phyloP scores from a whole-genome alignment of 2,329 filamentous ascomycete species.

The Ophiostoma tasmaniense region DNA sequence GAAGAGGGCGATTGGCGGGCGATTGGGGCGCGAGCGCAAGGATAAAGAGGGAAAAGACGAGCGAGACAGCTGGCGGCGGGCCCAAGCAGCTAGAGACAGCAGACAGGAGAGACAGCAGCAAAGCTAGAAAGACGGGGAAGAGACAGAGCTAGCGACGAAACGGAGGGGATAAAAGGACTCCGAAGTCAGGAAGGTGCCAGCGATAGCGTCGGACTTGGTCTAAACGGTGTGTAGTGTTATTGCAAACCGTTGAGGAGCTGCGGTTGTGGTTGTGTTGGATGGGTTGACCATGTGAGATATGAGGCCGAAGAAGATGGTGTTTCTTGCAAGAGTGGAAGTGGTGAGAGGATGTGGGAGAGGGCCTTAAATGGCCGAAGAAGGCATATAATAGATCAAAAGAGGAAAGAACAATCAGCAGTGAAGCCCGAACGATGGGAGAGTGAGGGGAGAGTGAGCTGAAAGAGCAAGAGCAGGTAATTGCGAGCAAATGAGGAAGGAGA shows the following conservation, averaged over 20 bases:
- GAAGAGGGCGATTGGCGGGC: neutral
- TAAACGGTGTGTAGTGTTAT: neutral
- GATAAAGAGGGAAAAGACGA: neutral
- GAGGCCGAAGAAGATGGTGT: neutral
- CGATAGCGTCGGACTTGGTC: conserved; percentile 2
- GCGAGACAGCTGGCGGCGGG: neutral
- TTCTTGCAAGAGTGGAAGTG: neutral
- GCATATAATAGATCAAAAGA: too few relatives aligned
- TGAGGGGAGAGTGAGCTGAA: neutral
- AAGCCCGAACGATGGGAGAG: neutral
- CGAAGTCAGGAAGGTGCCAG: neutral
- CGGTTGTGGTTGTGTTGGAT: neutral
- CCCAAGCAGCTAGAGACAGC: neutral
- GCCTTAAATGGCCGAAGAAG: neutral
- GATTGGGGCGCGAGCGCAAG: neutral
- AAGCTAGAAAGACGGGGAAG: too few relatives aligned
- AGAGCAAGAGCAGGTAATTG: neutral
- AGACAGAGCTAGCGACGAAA: neutral
- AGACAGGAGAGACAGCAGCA: too few relatives aligned
- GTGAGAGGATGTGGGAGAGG: neutral
- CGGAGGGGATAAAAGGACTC: neutral
- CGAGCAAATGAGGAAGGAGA: neutral
- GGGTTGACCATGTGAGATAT: neutral
- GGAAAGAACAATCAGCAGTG: neutral
- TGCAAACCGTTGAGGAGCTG: neutral